Evolutionary conservation across 2,329 filamentous ascomycete genomes (phyloP).

Genomic region (Fusarium papillatum): DNA sequence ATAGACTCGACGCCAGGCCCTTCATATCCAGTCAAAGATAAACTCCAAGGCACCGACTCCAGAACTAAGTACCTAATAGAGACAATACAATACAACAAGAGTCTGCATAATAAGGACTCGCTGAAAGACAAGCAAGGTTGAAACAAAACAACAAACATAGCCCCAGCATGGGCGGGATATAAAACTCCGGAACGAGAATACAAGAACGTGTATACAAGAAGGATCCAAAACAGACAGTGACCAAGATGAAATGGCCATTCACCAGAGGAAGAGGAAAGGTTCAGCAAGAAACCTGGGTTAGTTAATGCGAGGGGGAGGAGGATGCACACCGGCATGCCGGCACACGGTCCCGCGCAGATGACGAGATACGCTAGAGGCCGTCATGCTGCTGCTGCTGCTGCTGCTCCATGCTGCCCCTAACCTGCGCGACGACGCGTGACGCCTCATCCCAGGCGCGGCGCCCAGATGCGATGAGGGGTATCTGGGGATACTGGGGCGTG

Average conservation of each 20-base stretch:
- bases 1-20: neutral
- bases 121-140: neutral
- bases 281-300: neutral
- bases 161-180: slow-evolving; percentile 29
- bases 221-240: neutral
- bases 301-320: neutral
- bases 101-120: neutral
- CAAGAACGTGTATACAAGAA: slow-evolving; percentile 8
- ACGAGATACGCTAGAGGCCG: slow-evolving; percentile 40
- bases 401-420: slow-evolving; percentile 44
- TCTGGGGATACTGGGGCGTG: slow-evolving; percentile 71
- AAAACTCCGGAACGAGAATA: slow-evolving; percentile 12
- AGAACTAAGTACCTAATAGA: neutral
- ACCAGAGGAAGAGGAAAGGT: neutral
- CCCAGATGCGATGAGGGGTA: slow-evolving; percentile 66
- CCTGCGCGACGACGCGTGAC: slow-evolving; percentile 43
- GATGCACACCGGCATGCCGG: neutral
- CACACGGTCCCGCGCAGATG: neutral
- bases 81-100: neutral
- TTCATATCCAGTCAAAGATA: neutral
- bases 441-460: slow-evolving; percentile 52
- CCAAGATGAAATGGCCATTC: neutral
- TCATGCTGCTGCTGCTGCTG: slow-evolving; percentile 39
- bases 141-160: slow-evolving; percentile 5
- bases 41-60: neutral